Evolutionary conservation across 192 early-diverging fungal genomes (phyloP), one percentile per base, ranked within the genome.

Genomic region (Backusella tarrabulga): DNA sequence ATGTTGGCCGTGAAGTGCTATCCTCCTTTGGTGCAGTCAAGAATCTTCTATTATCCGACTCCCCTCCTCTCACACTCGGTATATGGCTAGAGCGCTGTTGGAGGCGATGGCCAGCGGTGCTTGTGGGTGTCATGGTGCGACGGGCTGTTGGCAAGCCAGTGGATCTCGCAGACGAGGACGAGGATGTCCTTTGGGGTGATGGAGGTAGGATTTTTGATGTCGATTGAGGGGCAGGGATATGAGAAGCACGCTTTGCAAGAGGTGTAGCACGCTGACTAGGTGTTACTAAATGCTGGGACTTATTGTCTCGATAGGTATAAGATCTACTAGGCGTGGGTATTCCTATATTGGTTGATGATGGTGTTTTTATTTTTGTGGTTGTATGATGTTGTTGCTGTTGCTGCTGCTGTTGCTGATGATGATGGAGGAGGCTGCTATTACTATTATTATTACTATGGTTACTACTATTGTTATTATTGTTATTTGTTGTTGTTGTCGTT

Each of bases 151-250:
- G 56, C 29, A 63, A 63, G 3, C 56, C 56, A 4, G 68, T 70
- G 21, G 68, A 70, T 70, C 60, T 46, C 32, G 17, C 8, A 29
- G 72, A 69, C n/a, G 72, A 68, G 17, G 77, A 69, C 1, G 60
- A 69, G 12, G 63, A 50, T 1, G 72, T 74, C 15, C 32, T 46
- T 17, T 63, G 34, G 19, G 63, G 75, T 67, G 71, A 56, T 23
- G 67, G 71, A 8, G 77, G 35, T 68, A 56, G 42, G 54, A 17
- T n/a, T 7, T 50, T 68, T 23, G 23, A 34, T 5, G 32, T 7
- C 12, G 72, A 74, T 26, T 71, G 34, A 54, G 80, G 80, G 23
- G 80, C 76, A 32, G 80, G 80, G 23, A 81, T 81, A 75, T 81
- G 80, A 11, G 80, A 81, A 11, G 80, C 70, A 54, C 80, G 73